These are phyloP conservation scores for Coemansia sp. DNA, from an alignment of 192 early-diverging fungal species.

Conservation along the genomic window DNA sequence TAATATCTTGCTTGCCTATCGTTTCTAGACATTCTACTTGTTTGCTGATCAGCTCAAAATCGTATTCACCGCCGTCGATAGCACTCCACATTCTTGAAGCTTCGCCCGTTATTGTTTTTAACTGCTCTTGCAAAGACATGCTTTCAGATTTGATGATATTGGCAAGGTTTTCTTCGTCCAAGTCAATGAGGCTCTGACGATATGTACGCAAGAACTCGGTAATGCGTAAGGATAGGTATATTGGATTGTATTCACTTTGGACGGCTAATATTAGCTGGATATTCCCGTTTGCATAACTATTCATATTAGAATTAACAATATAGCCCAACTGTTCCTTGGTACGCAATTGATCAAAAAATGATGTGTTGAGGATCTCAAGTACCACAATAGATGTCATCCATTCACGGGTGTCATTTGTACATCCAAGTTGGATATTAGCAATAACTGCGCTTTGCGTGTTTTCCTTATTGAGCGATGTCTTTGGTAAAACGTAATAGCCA, in stretches of 20 bases:
- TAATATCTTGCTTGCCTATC: slow-evolving; percentile 19
- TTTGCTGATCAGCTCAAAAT: slow-evolving; percentile 60
- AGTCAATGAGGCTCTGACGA: slow-evolving; percentile 6
- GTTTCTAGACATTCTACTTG: not conserved
- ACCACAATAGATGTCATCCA: slow-evolving; percentile 63
- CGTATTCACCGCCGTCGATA: slow-evolving; percentile 63
- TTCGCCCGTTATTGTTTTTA: slow-evolving; percentile 69
- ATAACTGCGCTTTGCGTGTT: slow-evolving; percentile 75
- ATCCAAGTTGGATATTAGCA: slow-evolving; percentile 74
- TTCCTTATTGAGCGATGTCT: not conserved
- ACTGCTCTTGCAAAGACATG: slow-evolving; percentile 59
- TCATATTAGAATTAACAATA: slow-evolving; percentile 4
- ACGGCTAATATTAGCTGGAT: slow-evolving; percentile 61
- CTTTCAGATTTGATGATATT: slow-evolving; percentile 61
- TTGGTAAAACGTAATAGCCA: slow-evolving; percentile 20
- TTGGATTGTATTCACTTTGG: slow-evolving; percentile 78
- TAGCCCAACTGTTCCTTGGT: slow-evolving; percentile 83
- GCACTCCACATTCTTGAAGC: slow-evolving; percentile 58
- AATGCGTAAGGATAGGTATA: slow-evolving; percentile 72
- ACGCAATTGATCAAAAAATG: slow-evolving; percentile 85
- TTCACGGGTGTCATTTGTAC: slow-evolving; percentile 56
- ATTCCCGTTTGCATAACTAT: not conserved
- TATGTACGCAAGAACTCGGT: slow-evolving; percentile 30
- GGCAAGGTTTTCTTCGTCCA: slow-evolving; percentile 49
- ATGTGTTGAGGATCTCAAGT: slow-evolving; percentile 69